Evolutionary conservation across 2,329 filamentous ascomycete species (phyloP).

Genomic region (Pleurostoma richardsiae): DNA sequence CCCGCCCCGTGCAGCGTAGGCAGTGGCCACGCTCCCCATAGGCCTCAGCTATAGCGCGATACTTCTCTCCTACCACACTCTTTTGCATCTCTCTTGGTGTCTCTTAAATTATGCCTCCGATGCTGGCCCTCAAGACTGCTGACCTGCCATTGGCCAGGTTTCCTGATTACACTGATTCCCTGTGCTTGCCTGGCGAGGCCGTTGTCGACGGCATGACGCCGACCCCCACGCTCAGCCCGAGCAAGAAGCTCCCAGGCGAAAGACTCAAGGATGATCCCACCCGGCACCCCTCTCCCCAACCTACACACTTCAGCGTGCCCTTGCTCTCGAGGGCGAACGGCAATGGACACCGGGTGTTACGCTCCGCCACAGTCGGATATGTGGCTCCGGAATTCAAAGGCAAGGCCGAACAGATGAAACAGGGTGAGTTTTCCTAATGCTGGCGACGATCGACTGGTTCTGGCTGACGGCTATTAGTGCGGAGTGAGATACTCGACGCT

Average conservation of each 20-base stretch:
- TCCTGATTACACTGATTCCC: constrained; percentile 25
- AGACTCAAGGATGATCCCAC: constrained; percentile 26
- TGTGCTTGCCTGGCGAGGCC: constrained; percentile 20
- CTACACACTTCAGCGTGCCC: constrained; percentile 76
- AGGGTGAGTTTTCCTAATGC: constrained; percentile 44
- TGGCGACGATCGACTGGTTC: constrained; percentile 1
- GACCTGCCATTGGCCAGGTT: constrained; percentile 15
- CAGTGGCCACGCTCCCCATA: no score
- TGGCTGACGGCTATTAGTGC: constrained; percentile 49
- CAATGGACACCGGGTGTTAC: constrained; percentile 69
- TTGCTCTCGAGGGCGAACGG: constrained; percentile 43
- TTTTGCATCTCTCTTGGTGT: no score
- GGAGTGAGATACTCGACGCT: constrained; percentile 70
- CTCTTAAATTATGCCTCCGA: not conserved
- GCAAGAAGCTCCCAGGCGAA: constrained; percentile 18
- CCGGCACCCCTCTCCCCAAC: constrained; percentile 79
- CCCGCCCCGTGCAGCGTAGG: no score
- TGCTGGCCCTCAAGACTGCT: not conserved
- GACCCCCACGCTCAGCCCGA: constrained; percentile 12
- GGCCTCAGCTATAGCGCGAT: no score
- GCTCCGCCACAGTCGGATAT: constrained; percentile 89
- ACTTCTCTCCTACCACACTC: no score
- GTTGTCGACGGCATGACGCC: constrained; percentile 17
- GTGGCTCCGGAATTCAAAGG: constrained; percentile 91
- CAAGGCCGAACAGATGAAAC: constrained; percentile 85